A percentile compares a stretch with the other conserved stretches of the same genome.
Evolutionary conservation across 1,139 yeast species (phyloP).

Genomic region (Candida freyschussii): DNA sequence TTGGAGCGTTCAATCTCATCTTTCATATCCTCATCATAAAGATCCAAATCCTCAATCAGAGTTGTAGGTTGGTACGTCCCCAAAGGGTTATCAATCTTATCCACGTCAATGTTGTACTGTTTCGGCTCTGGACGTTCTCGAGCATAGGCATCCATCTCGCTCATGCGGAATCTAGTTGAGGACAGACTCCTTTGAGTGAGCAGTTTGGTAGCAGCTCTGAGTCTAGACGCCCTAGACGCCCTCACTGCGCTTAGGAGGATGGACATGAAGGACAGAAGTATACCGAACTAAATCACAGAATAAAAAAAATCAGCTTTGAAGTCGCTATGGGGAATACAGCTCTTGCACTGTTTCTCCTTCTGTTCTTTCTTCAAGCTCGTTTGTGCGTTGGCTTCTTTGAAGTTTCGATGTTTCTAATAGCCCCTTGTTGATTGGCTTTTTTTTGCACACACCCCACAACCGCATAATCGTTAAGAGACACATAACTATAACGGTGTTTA

Average conservation of each 20-base stretch:
- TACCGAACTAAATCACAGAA: too few relatives aligned
- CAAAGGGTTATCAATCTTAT: slow-evolving; percentile 29
- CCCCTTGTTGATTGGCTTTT: neutral
- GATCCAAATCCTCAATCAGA: slow-evolving; percentile 20
- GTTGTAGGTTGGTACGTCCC: slow-evolving; percentile 31
- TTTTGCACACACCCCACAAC: neutral
- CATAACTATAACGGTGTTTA: neutral
- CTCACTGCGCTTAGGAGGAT: too few relatives aligned
- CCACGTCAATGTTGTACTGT: slow-evolving; percentile 11
- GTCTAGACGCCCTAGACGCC: slow-evolving; percentile 1
- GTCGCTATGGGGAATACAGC: too few relatives aligned
- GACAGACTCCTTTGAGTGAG: too few relatives aligned
- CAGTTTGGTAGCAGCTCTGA: slow-evolving; percentile 1
- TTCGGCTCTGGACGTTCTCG: slow-evolving; percentile 10
- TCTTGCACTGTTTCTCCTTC: too few relatives aligned
- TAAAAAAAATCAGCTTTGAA: too few relatives aligned
- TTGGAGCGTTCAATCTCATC: slow-evolving; percentile 14
- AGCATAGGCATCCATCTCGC: slow-evolving; percentile 15
- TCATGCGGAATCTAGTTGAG: slow-evolving; percentile 1
- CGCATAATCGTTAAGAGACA: slow-evolving; percentile 5
- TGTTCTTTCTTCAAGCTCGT: too few relatives aligned
- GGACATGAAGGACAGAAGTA: too few relatives aligned
- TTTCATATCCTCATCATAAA: slow-evolving; percentile 18
- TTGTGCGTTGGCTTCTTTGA: too few relatives aligned
- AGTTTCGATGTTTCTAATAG: too few relatives aligned